Conservation (phyloP, 2,329 filamentous ascomycete species). For the Didymella exigua region DNA sequence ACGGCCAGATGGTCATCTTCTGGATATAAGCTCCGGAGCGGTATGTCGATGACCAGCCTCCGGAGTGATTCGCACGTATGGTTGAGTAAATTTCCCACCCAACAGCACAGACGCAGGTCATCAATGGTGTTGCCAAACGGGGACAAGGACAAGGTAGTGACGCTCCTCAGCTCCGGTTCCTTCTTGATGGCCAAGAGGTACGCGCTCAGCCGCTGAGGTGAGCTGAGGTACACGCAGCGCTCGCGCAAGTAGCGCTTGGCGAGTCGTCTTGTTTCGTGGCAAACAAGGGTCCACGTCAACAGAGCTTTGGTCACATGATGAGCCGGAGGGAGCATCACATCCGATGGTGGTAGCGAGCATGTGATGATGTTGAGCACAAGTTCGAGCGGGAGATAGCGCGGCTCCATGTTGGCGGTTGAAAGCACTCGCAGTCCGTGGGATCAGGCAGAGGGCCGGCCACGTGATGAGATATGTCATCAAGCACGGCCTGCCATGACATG, state of each 20-base stretch:
- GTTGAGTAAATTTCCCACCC: constrained; percentile 53
- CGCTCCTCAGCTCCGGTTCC: constrained; percentile 23
- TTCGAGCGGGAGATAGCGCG: constrained; percentile 33
- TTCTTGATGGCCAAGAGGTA: constrained; percentile 25
- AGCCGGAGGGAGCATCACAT: constrained; percentile 43
- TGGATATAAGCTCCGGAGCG: constrained; percentile 53
- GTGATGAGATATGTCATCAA: neutral
- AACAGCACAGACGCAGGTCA: constrained; percentile 49
- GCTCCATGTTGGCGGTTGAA: constrained; percentile 1
- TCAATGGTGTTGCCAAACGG: constrained; percentile 49
- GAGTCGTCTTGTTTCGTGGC: constrained; percentile 49
- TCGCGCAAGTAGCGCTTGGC: constrained; percentile 54
- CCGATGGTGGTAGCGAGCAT: constrained; percentile 24
- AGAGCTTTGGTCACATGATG: constrained; percentile 54
- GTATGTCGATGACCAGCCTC: constrained; percentile 57
- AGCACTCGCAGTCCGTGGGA: neutral
- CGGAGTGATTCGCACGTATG: constrained; percentile 50
- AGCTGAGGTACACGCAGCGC: constrained; percentile 55
- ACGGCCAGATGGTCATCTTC: constrained; percentile 50
- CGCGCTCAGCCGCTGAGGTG: constrained; percentile 35
- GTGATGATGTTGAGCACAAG: constrained; percentile 37
- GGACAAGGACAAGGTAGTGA: constrained; percentile 49
- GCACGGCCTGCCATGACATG: too few relatives aligned
- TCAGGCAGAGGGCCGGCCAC: neutral
- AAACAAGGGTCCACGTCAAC: constrained; percentile 53